These are phyloP conservation scores for Neurospora sp. DNA, from an alignment of 495 filamentous ascomycete genomes.

Conservation along the genomic window DNA sequence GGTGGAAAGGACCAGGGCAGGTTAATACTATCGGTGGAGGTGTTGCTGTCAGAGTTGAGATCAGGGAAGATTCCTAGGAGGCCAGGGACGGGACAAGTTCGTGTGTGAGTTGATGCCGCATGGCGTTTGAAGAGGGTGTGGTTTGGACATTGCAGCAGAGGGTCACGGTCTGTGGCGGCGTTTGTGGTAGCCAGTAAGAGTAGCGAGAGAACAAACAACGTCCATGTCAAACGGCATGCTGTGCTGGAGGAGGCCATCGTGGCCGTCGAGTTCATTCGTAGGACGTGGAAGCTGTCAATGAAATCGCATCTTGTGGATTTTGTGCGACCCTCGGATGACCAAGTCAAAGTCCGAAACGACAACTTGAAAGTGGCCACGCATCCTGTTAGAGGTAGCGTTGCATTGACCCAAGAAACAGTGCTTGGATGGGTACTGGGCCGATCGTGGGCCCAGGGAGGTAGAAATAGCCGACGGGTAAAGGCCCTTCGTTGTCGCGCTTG, in stretches of 20 bases:
- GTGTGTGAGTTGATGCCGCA: background rate
- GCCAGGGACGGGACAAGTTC: background rate
- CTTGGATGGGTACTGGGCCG: no score
- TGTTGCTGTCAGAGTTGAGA: background rate
- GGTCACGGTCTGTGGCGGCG: no score
- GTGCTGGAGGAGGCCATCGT: background rate
- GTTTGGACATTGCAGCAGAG: background rate
- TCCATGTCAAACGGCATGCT: background rate
- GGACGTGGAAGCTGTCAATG: background rate
- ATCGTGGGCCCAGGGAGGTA: background rate
- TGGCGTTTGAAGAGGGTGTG: background rate
- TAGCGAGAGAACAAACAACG: background rate
- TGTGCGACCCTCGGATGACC: background rate
- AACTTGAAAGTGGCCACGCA: background rate
- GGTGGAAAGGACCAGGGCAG: conserved; percentile 11
- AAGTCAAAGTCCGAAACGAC: background rate
- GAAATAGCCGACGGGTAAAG: conserved; percentile 4
- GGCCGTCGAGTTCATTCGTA: background rate
- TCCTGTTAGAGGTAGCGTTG: background rate
- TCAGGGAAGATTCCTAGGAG: background rate
- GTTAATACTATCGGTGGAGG: background rate
- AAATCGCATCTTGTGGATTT: background rate
- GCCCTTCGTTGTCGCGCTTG: background rate
- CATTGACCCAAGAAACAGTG: background rate
- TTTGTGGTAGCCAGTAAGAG: background rate